Conservation (phyloP, 140 eudicot genomes). For the Stevia rebaudiana region DNA sequence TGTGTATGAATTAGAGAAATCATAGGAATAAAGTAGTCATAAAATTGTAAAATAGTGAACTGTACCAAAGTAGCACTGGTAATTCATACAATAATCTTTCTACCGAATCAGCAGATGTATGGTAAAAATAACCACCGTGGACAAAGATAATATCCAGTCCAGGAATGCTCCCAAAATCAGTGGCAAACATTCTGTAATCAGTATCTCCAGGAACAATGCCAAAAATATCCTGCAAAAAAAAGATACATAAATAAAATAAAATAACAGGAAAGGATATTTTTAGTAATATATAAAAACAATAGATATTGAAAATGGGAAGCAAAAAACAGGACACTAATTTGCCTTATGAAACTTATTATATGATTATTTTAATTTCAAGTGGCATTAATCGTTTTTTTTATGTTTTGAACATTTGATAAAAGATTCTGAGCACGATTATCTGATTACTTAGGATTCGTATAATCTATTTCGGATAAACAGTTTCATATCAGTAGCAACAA, state of each 20-base stretch:
- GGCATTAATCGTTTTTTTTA: neutral
- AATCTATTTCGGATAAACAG: neutral
- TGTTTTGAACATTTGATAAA: too few species aligned
- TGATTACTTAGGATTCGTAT: neutral
- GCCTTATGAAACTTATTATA: neutral
- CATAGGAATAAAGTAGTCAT: constrained; percentile 14
- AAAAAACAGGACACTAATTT: neutral
- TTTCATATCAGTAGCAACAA: neutral
- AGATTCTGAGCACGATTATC: neutral
- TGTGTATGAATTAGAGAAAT: constrained; percentile 34
- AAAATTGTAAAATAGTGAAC: constrained; percentile 32
- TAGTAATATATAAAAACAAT: neutral
- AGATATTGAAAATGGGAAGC: constrained; percentile 5
- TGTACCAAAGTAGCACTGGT: constrained; percentile 64
- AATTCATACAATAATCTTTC: constrained; percentile 95
- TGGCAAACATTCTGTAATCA: constrained; percentile 92
- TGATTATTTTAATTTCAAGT: neutral
- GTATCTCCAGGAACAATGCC: constrained; percentile 87
- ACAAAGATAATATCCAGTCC: constrained; percentile 92
- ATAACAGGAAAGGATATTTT: constrained; percentile 2
- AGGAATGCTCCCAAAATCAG: constrained; percentile 83
- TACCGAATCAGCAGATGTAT: constrained; percentile 85
- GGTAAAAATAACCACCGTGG: constrained; percentile 83
- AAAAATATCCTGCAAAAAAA: constrained; percentile 94
- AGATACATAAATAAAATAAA: too few species aligned